These are phyloP conservation scores for Datura wrightii DNA, from an alignment of 257 asterid species.

Conservation along the genomic window DNA sequence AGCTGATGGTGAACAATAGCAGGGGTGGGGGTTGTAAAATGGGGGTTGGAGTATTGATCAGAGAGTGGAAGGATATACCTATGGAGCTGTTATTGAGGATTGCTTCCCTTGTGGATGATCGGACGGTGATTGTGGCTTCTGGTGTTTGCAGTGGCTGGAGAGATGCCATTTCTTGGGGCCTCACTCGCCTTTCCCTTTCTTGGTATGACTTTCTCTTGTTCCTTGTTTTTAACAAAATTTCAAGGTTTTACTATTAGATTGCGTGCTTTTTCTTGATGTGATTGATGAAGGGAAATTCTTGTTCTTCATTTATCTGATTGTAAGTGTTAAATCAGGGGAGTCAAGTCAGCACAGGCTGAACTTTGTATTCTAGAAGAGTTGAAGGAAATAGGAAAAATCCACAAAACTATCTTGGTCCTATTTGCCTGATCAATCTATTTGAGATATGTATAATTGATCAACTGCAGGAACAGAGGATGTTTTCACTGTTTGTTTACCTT, in stretches of 20 bases:
- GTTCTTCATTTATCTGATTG: constrained; percentile 12
- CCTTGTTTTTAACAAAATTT: neutral
- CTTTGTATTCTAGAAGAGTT: neutral
- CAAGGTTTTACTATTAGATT: neutral
- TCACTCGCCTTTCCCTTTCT: constrained; percentile 74
- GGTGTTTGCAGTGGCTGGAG: constrained; percentile 98
- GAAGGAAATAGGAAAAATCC: neutral
- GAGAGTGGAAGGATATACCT: constrained; percentile 96
- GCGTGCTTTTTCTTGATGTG: neutral
- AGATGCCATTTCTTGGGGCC: constrained; percentile 90
- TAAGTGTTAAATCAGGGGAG: neutral
- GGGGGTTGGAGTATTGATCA: constrained; percentile 58
- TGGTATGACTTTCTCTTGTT: constrained; percentile 55
- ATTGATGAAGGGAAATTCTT: constrained; percentile 20
- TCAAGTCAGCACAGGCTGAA: neutral
- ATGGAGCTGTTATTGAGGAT: constrained; percentile 84
- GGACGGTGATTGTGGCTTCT: constrained; percentile 85
- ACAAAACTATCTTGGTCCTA: neutral
- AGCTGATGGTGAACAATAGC: constrained; percentile 55
- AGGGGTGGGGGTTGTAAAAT: constrained; percentile 41
- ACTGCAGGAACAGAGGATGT: neutral
- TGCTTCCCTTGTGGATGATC: constrained; percentile 82
- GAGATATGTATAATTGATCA: neutral
- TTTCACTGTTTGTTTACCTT: neutral
- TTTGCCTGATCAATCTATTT: neutral